Base-by-base conservation (phyloP, 2,329 filamentous ascomycete species). In the Calonectria honghensis region DNA sequence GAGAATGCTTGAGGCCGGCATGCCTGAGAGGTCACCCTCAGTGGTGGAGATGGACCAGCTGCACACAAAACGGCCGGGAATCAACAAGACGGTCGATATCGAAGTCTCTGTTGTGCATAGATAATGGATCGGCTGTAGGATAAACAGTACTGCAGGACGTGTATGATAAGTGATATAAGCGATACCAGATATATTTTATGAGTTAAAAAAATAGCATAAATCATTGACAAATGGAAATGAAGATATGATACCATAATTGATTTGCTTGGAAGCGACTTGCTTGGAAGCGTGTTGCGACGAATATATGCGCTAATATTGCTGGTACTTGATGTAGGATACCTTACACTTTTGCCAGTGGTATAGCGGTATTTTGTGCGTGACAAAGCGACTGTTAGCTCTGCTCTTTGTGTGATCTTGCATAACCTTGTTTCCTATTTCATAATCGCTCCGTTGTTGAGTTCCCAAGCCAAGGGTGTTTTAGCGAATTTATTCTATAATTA, bases 11-110 rank as follows among this genome's bases (percentile, higher is more conserved):
- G 75, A 76, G 35, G 73, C 70, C 1, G 74, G 74, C 6, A 70
- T 74, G 0, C 74, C 78, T n/a, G 73, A 77, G 9, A 75, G 72
- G 10, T 45, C 72, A 7, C 77, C 79, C 0, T 79, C 79, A 0
- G 77, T 81, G 24, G 77, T 80, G n/a, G 78, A 79, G 18, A 41
- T 80, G 68, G 79, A 81, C 6, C 78, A 80, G 1, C 78, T 80
- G 73, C 75, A 81, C 13, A 52, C 71, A 0, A 79, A 77, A 9
- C 74, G 78, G 27, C 68, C 73, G 3, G 79, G 79, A 10, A 80
- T 80, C 10, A 80, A 70, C 57, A 80, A 80, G 13, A 80, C 79
- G 0, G 79, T 80, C 14, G 64, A 74, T 29, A 68, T 74, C 18
- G 54, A 74, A 51, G 73, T 72, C 0, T 67, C 59, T 29, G 72